Percentiles rank a stretch among this genome's conserved stretches.
Conservation (phyloP, 2,329 filamentous ascomycete genomes). For the Orbilia brochopaga region DNA sequence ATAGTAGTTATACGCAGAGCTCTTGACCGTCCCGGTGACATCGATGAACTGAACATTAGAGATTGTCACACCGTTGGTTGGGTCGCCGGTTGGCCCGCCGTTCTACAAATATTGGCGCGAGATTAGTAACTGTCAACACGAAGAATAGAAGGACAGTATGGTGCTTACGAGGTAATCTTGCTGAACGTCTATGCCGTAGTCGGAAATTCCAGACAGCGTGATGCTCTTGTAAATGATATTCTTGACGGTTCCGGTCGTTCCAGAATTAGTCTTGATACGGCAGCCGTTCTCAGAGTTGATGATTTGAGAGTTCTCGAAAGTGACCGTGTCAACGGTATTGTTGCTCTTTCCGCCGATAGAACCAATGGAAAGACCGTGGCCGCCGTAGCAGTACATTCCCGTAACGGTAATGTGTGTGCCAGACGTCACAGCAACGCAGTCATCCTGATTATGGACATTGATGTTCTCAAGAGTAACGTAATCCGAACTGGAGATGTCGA, state of each 20-base stretch:
- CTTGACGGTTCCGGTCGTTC: constrained; percentile 60
- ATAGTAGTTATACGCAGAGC: constrained; percentile 60
- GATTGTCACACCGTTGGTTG: constrained; percentile 28
- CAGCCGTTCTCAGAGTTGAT: constrained; percentile 64
- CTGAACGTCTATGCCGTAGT: constrained; percentile 32
- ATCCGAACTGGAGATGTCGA: constrained; percentile 64
- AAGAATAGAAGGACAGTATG: background rate
- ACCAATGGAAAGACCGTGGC: constrained; percentile 61
- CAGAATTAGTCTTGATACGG: constrained; percentile 63
- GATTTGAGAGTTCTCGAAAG: constrained; percentile 63
- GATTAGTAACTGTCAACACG: background rate
- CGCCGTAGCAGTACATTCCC: constrained; percentile 60
- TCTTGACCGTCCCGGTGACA: constrained; percentile 35
- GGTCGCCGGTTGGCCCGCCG: constrained; percentile 24
- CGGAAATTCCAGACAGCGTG: constrained; percentile 55
- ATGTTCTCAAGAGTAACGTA: constrained; percentile 64
- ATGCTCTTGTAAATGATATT: constrained; percentile 61
- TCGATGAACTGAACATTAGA: constrained; percentile 13
- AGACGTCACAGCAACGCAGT: constrained; percentile 67
- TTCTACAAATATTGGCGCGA: constrained; percentile 14
- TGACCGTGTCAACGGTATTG: constrained; percentile 64
- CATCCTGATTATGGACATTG: constrained; percentile 67
- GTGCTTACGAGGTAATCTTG: constrained; percentile 27
- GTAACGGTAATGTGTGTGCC: constrained; percentile 62
- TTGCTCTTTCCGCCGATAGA: constrained; percentile 62